phyloP scores from a whole-genome alignment of 1,284 basidiomycete genomes.

The Cryptococcus sp. region DNA sequence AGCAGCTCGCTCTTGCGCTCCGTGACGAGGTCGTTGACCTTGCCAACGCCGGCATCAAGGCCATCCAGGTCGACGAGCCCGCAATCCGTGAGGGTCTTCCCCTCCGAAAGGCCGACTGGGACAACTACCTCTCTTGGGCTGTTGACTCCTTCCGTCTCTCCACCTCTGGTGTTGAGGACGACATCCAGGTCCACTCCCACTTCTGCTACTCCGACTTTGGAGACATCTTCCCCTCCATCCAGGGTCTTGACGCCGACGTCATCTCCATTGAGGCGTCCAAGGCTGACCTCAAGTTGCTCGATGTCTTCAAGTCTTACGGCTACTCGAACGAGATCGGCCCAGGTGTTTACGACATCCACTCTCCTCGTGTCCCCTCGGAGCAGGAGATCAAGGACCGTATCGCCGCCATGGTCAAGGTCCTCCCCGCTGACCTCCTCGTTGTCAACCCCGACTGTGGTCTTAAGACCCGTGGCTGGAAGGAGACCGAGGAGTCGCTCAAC shows the following conservation, averaged over 20 bases:
- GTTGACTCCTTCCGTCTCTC: constrained; percentile 97
- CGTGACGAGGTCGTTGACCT: constrained; percentile 98
- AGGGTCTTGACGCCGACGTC: constrained; percentile 94
- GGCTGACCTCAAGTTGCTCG: constrained; percentile 95
- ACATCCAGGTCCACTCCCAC: constrained; percentile 95
- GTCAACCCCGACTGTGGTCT: constrained; percentile 83
- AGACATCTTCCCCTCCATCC: constrained; percentile 97
- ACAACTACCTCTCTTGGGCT: constrained; percentile 91
- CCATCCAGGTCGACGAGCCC: constrained; percentile 98
- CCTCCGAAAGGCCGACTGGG: constrained; percentile 92
- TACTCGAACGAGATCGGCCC: constrained; percentile 99
- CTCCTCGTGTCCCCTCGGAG: constrained; percentile 90
- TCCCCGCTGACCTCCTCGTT: constrained; percentile 78
- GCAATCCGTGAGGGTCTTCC: constrained; percentile 99
- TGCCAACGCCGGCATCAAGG: constrained; percentile 94
- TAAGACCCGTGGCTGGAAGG: constrained; percentile 95
- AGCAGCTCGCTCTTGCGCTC: constrained; percentile 96
- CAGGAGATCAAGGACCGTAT: constrained; percentile 96
- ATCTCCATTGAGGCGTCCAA: constrained; percentile 99
- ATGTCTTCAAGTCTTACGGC: constrained; percentile 91
- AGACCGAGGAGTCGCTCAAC: constrained; percentile 81
- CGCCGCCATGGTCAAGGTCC: constrained; percentile 75
- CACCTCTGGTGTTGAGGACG: constrained; percentile 88
- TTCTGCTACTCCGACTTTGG: constrained; percentile 77
- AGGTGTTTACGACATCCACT: constrained; percentile 99